phyloP scores from a whole-genome alignment of 768 basidiomycete genomes.

The Paxillus involutus region DNA sequence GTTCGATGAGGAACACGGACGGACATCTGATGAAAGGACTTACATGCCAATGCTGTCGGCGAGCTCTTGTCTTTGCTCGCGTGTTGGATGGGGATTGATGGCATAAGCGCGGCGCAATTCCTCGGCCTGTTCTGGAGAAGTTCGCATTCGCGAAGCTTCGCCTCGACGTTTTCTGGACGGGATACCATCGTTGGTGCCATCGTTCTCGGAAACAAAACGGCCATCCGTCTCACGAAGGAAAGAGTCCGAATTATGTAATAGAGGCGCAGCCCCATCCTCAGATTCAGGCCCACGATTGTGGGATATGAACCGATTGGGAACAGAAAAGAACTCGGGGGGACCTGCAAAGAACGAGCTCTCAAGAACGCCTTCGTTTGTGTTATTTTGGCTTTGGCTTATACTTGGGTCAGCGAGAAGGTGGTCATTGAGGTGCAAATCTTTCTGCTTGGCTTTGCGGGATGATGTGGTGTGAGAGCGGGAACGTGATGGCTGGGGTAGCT shows the following conservation, averaged over 20 bases:
- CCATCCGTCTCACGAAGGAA: constrained; percentile 49
- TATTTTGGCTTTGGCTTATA: constrained; percentile 4
- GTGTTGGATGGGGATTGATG: constrained; percentile 63
- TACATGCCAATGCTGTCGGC: constrained; percentile 76
- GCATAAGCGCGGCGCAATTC: constrained; percentile 68
- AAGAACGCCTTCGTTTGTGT: constrained; percentile 17
- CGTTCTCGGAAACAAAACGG: constrained; percentile 55
- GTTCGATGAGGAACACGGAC: constrained; percentile 20
- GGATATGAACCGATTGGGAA: constrained; percentile 33
- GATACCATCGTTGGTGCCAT: constrained; percentile 21
- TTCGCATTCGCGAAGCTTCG: constrained; percentile 51
- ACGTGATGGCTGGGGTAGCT: constrained; percentile 19
- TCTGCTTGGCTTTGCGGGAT: constrained; percentile 30
- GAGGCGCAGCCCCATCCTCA: constrained; percentile 22
- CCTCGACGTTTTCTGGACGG: constrained; percentile 31
- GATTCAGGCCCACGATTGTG: constrained; percentile 32
- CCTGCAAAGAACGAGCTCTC: constrained; percentile 33
- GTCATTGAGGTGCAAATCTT: constrained; percentile 31
- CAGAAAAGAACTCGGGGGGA: constrained; percentile 26
- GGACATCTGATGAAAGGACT: constrained; percentile 32
- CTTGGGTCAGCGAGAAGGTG: constrained; percentile 21
- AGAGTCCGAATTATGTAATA: constrained; percentile 39
- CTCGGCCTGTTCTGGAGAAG: constrained; percentile 63
- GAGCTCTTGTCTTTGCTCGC: constrained; percentile 64
- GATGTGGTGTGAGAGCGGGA: constrained; percentile 26